Base-by-base conservation (phyloP, 2,329 filamentous ascomycete species). In the Beauveria australis region DNA sequence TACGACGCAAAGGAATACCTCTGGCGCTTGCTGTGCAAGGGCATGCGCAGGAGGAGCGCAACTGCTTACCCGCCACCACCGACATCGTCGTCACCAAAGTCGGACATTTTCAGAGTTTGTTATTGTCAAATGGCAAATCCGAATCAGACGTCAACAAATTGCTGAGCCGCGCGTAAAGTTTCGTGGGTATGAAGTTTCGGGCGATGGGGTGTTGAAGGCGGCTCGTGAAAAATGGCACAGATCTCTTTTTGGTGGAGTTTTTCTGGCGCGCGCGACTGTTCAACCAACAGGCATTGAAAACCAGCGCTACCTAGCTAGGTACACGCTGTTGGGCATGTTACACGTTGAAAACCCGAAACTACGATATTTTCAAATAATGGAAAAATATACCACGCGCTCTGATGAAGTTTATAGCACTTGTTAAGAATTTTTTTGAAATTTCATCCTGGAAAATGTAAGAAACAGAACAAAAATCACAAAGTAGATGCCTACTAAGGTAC, bases 41-140 rank as follows among this genome's bases (percentile, higher is more conserved):
- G 40, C 48, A 24, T 37, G 44, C 43, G 10, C 22, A 9, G 22
- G 33, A 9, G 24, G 30, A 28, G 48, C 28, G 52, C 8, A 43
- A 64, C 57, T 22, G 75, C 81, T 78, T 75, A 86, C 83, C 76
- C 80, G 67, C 77, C 81, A 66, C 79, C 82, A 67, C 79, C 82
- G 66, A 77, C 79, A 69, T 85, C 84, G 67, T 88, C 83, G 69
- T 87, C 84, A 67, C 85, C 87, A 76, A 86, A 87, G 76, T 90
- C 88, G 75, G 88, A 91, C 88, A 91, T 91, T 61, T 75, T 24
- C 19, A n/a, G 24, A 46, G 26, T 40, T 26, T 40, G 22, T 37
- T 40, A 18, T 37, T 26, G 24, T 47, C 18, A 24, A 47, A 9
- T 22, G n/a, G 44, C 19, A 3, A 33, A 33, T 41, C 22, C 19